Evolutionary conservation across 805 yeast species (phyloP).

Genomic region (Saturnispora halmiae): DNA sequence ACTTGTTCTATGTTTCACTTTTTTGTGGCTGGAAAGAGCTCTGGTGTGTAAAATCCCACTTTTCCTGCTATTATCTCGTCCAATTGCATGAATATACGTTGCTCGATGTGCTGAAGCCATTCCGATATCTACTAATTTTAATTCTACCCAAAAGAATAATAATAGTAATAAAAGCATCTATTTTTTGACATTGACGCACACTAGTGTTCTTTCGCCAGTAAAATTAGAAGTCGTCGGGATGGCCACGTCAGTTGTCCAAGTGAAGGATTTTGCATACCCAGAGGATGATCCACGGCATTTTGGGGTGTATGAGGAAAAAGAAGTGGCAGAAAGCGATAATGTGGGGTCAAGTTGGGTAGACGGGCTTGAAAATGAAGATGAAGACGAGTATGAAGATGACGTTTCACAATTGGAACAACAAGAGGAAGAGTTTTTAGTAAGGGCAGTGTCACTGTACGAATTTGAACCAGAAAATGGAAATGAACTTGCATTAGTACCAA

Average conservation of each 20-base stretch:
- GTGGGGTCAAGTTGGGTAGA: not conserved
- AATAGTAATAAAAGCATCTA: not conserved
- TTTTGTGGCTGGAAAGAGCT: conserved; percentile 45
- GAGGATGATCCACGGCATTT: conserved; percentile 59
- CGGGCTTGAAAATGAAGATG: conserved; percentile 17
- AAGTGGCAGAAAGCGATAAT: not conserved
- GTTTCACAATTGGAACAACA: conserved; percentile 1
- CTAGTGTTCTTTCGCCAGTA: too few species aligned
- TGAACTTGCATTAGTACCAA: conserved; percentile 68
- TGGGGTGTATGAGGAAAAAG: conserved; percentile 31
- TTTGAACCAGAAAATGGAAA: conserved; percentile 92
- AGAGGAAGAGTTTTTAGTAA: conserved; percentile 18
- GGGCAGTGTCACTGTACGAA: conserved; percentile 81
- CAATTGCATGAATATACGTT: conserved; percentile 56
- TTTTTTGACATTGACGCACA: too few species aligned
- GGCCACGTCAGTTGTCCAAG: conserved; percentile 5
- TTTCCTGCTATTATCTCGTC: conserved; percentile 19
- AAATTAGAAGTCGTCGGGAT: too few species aligned
- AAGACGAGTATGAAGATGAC: conserved; percentile 15
- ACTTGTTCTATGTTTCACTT: conserved; percentile 38
- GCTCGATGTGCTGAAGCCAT: conserved; percentile 71
- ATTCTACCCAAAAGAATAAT: not conserved
- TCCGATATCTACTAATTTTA: not conserved
- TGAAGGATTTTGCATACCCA: conserved; percentile 79
- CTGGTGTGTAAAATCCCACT: conserved; percentile 37